Percentiles rank a stretch among this genome's conserved stretches.
Conservation (phyloP, 1,139 yeast genomes). For the Suhomyces terraborum region DNA sequence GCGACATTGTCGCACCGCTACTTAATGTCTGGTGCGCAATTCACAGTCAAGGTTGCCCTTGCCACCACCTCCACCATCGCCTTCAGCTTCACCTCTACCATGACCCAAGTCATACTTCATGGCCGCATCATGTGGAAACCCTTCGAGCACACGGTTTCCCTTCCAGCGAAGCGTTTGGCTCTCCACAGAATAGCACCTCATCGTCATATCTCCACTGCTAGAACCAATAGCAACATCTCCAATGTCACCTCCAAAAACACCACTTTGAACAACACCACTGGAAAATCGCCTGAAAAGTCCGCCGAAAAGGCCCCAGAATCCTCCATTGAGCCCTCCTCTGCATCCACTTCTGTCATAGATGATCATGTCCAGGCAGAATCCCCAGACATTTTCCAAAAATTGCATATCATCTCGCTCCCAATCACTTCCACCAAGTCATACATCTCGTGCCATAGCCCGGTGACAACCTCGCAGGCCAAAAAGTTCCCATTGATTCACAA, state of each 20-base stretch:
- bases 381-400: slow-evolving; percentile 25
- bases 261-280: too few relatives aligned
- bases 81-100: background rate
- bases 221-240: too few relatives aligned
- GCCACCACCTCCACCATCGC: background rate
- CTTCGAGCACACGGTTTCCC: background rate
- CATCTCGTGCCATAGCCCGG: slow-evolving; percentile 58
- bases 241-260: too few relatives aligned
- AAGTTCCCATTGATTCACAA: slow-evolving; percentile 38
- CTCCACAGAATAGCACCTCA: too few relatives aligned
- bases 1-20: background rate
- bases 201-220: too few relatives aligned
- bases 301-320: background rate
- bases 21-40: background rate
- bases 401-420: slow-evolving; percentile 60
- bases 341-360: background rate
- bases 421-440: slow-evolving; percentile 57
- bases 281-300: too few relatives aligned
- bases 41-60: slow-evolving; percentile 1
- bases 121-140: background rate
- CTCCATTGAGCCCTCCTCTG: background rate
- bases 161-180: background rate
- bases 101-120: background rate
- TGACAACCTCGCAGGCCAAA: slow-evolving; percentile 30
- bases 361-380: slow-evolving; percentile 1